phyloP scores from a whole-genome alignment of 441 rosid species.

The Erodium moschatum region DNA sequence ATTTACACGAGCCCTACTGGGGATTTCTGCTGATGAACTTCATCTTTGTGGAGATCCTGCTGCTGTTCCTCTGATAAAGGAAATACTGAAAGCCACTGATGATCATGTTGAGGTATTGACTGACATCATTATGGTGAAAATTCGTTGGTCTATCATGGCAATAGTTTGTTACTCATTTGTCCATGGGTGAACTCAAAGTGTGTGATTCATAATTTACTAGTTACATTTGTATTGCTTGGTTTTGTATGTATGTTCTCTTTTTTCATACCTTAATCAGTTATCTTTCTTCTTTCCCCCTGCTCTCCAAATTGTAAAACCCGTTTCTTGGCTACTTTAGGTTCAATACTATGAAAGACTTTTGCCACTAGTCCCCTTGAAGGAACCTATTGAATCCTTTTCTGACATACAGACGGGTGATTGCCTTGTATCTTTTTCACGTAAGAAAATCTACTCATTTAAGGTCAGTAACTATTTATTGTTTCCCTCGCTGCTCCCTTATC shows the following conservation, averaged over 20 bases:
- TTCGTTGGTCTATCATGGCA: background rate
- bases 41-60: constrained; percentile 96
- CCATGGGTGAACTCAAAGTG: background rate
- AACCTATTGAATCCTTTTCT: constrained; percentile 53
- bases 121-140: background rate
- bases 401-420: constrained; percentile 70
- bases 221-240: background rate
- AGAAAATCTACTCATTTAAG: constrained; percentile 53
- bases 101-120: constrained; percentile 60
- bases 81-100: constrained; percentile 65
- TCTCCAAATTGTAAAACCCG: background rate
- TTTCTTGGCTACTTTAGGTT: constrained; percentile 36
- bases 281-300: background rate
- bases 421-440: constrained; percentile 75
- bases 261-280: background rate
- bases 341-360: constrained; percentile 65
- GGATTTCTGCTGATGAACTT: constrained; percentile 72
- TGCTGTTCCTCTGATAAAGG: constrained; percentile 67
- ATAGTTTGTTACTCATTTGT: background rate
- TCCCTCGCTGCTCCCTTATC: background rate
- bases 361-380: constrained; percentile 59
- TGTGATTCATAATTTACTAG: background rate
- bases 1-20: constrained; percentile 83
- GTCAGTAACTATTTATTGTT: constrained; percentile 29
- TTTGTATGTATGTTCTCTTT: background rate